Evolutionary conservation across 139 green algal species (phyloP).

Genomic region (Desmodesmus armatus): DNA sequence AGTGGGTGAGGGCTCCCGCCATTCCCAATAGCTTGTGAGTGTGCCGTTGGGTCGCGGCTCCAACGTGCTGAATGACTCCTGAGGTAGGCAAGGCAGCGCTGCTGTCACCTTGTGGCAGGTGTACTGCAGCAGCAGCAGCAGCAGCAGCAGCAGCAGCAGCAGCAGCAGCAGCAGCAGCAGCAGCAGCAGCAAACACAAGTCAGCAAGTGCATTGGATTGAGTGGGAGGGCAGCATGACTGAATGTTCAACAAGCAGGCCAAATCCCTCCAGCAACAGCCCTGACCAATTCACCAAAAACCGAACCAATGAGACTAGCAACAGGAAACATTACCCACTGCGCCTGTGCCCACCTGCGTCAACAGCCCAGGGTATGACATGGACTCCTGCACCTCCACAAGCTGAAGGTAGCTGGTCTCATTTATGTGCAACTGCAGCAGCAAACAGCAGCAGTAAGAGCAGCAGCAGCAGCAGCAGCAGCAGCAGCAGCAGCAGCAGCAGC

Average conservation of each 20-base stretch:
- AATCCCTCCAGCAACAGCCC: slow-evolving; percentile 25
- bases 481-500: too few relatives aligned
- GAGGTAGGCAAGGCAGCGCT: slow-evolving; percentile 26
- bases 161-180: not conserved
- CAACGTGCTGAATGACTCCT: slow-evolving; percentile 17
- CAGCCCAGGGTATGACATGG: slow-evolving; percentile 29
- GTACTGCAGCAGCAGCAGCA: slow-evolving; percentile 35
- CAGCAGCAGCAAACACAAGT: slow-evolving; percentile 11
- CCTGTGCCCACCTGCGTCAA: slow-evolving; percentile 23
- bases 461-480: not conserved
- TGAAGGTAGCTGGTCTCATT: slow-evolving; percentile 30
- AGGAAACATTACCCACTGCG: not conserved
- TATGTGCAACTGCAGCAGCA: slow-evolving; percentile 25
- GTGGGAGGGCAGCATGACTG: not conserved
- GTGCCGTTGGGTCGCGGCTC: slow-evolving; percentile 35
- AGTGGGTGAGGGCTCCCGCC: slow-evolving; percentile 18
- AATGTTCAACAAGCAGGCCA: too few relatives aligned
- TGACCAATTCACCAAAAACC: not conserved
- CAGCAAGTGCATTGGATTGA: too few relatives aligned
- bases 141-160: not conserved
- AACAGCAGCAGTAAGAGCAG: not conserved
- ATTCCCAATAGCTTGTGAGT: slow-evolving; percentile 32
- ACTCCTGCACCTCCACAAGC: slow-evolving; percentile 28
- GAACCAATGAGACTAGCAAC: not conserved
- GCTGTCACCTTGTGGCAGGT: slow-evolving; percentile 39